Evolutionary conservation across 2,329 filamentous ascomycete species (phyloP), one percentile per base, ranked within the genome.

Genomic region (Aureobasidium lini): DNA sequence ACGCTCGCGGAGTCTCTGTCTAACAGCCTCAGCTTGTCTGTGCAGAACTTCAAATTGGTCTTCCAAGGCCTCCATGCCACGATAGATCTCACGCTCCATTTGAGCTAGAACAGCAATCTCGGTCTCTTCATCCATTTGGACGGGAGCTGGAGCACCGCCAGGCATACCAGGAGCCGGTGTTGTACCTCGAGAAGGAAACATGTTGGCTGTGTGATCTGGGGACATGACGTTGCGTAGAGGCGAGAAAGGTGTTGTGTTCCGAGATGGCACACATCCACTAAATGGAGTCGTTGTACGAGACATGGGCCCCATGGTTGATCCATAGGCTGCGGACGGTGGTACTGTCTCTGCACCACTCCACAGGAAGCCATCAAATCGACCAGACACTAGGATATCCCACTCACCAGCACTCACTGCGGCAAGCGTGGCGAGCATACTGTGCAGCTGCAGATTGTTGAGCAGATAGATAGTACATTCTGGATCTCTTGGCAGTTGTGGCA

Each of bases 1-100:
- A 42, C 93, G 88, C 70, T 94, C 88, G 6, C 92, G 87, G 5
- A 97, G 79, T 0, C 87, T 84, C 23, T 84, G 85, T 5, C 93
- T 86, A 15, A 96, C 89, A 16, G 80, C 73, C 74, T 96, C 91
- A 1, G 93, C 93, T 68, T 87, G 87, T 65, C 84, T 82, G 70
- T 97, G 93, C n/a, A 97, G 79, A 31, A 84, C 85, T 75, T 97
- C 93, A 66, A 97, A 96, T 0, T 92, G 91, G 69, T 96, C 90
- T 73, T 97, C 93, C 28, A 97, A 81, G 0, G 85, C 86, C 74
- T 97, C 93, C 93, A 97, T 97, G 62, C 92, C 90, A 36, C 85
- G 81, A 74, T 93, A 96, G 60, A 97, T 95, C 68, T 96, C 90
- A 6, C 91, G 85, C 73, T 97, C 93, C 40, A 96, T 86, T 73